phyloP scores from a whole-genome alignment of 805 yeast genomes.

The Ascoidea tarda region DNA sequence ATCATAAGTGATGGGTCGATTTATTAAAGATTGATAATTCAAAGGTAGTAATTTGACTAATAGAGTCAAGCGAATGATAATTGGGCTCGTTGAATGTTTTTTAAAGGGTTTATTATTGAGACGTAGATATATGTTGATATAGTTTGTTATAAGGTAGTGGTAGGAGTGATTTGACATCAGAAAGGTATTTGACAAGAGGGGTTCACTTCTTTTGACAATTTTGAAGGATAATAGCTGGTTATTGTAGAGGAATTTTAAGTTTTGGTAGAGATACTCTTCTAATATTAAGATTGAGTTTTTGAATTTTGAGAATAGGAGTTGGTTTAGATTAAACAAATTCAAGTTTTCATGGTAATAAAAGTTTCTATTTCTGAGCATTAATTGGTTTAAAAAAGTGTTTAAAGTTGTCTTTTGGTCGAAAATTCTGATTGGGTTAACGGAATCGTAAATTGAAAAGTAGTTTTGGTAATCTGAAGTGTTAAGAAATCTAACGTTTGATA shows the following conservation, averaged over 20 bases:
- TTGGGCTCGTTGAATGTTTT: background rate
- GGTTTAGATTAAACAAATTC: background rate
- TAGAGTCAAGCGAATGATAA: background rate
- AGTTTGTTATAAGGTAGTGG: background rate
- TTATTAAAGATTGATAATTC: too few species aligned
- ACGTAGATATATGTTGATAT: too few species aligned
- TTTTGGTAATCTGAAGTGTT: background rate
- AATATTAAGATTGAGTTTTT: background rate
- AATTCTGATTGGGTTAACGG: background rate
- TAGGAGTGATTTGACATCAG: too few species aligned
- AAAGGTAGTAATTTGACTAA: background rate
- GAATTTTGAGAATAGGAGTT: background rate
- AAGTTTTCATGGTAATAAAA: background rate
- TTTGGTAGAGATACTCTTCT: background rate
- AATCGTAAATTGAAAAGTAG: background rate
- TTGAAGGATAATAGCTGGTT: too few species aligned
- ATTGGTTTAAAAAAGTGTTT: background rate
- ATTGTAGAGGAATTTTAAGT: too few species aligned
- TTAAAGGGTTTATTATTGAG: too few species aligned
- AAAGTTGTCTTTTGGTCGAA: background rate
- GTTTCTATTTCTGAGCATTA: too few species aligned
- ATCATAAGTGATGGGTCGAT: background rate
- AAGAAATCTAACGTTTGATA: background rate
- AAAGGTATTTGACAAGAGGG: background rate
- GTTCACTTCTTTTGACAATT: background rate